Base-by-base conservation (phyloP, 2,329 filamentous ascomycete species). In the Claviceps sp. region DNA sequence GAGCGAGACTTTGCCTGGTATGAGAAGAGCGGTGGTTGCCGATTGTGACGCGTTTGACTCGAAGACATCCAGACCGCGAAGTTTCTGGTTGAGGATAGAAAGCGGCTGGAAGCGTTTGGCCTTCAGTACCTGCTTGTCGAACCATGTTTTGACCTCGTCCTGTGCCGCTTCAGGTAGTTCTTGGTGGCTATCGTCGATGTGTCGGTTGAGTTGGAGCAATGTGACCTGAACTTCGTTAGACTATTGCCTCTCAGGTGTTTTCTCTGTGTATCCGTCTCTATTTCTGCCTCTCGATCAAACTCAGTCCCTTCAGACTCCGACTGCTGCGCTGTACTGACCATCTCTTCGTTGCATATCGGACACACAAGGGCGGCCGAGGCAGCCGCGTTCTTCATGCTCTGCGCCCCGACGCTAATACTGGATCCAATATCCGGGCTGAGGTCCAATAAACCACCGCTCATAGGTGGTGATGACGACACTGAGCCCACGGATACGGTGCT, bases 341-440 rank as follows among this genome's bases (percentile, higher is more conserved):
- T 98, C 68, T 96, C 90, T 70, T 97, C 94, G 60, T 83, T 89
- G 69, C 93, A 98, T 64, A 98, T 98, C n/a, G 93, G 93, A 66
- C 93, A 98, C 51, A 91, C 81, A 53, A 98, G 80, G 66, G 79
- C 79, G 57, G 79, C 79, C 50, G 80, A 53, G 54, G 64, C 59
- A 8, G 61, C 56, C 13, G 76, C 47, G 71, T 74, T 56, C 76
- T 75, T 54, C 72, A 76, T 74, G 50, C 76, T 73, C 17, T 75
- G 71, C 9, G 70, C 68, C 22, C 70, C 75, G 20, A 93, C 70
- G 51, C 85, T 89, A 60, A 96, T 84, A 62, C 86, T 85, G 51
- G 88, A 87, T 39, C 80, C 79, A 50, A 96, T 78, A 62, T 95
- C 89, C 63, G 91, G 88, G 13, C 78, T 72, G 53, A 85, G 78